Evolutionary conservation across 805 yeast species (phyloP), one percentile per base, ranked within the genome.

Genomic region (Cyberlindnera euphorbiiphila): DNA sequence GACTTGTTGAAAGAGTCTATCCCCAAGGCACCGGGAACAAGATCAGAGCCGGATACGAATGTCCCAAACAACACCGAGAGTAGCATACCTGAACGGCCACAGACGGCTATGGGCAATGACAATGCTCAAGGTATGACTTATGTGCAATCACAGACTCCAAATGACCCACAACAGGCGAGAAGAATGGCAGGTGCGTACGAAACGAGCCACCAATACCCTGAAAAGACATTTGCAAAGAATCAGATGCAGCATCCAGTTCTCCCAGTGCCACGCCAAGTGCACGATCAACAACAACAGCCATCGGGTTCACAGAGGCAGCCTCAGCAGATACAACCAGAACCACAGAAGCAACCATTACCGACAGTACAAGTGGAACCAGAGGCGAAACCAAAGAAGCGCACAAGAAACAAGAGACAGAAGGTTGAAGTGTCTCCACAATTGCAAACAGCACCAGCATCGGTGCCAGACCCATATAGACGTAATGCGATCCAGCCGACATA

Each of bases 1-100:
- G 46, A 45, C 8, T 20, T 33, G 25, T 31, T 35, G 41, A 44
- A 41, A 20, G 45, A 40, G 11, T 39, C 28, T 13, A 31, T 49
- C n/a, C 34, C 26, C 36, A 37, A 38, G 40, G 52, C 29, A 6
- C 39, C 45, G 25, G 50, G 41, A 13, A 45, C 55, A 3, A 50
- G 45, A 35, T 45, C 54, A 2, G 56, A 49, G 29, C 48, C 54
- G 9, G 56, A 49, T 28, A 37, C 49, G 6, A 42, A 39, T 12
- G 25, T 25, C 1, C 43, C 36, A 29, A 23, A 24, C 22, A 32
- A 35, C 25, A 40, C 32, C 12, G 41, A 42, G 10, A 40, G 30
- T 11, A n/a, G n/a, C n/a, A 23, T 37, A 11, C 40, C 45, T 9
- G 41, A 35, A 27, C 34, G 42, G 5, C 46, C 41, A 23, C 46